Evolutionary conservation across 2,329 filamentous ascomycete species (phyloP).

Genomic region (Penicillium occitanis): DNA sequence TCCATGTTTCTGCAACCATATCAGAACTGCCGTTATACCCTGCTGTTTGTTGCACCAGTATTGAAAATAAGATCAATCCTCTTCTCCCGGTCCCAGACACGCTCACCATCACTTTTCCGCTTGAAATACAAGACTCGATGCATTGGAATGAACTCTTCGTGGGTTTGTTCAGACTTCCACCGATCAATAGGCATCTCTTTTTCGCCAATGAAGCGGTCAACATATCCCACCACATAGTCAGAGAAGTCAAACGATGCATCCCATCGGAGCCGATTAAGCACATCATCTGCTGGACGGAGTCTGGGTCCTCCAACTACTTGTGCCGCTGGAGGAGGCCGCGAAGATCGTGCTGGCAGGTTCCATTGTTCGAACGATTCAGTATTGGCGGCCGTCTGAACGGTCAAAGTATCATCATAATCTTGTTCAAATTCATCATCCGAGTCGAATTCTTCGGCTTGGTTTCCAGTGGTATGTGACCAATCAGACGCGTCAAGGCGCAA

Average conservation of each 20-base stretch:
- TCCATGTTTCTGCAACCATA: too few species aligned
- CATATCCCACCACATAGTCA: slow-evolving; percentile 54
- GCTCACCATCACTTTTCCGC: slow-evolving; percentile 37
- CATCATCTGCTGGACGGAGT: slow-evolving; percentile 34
- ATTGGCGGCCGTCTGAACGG: not conserved
- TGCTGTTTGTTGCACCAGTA: slow-evolving; percentile 33
- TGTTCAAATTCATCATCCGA: slow-evolving; percentile 14
- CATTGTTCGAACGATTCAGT: not conserved
- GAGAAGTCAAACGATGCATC: slow-evolving; percentile 46
- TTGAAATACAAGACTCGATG: slow-evolving; percentile 56
- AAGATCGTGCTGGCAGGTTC: not conserved
- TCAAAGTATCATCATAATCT: not conserved
- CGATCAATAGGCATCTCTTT: slow-evolving; percentile 49
- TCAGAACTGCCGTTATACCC: not conserved
- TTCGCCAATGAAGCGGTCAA: slow-evolving; percentile 54
- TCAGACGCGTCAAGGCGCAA: slow-evolving; percentile 21
- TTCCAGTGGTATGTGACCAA: not conserved
- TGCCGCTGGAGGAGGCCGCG: not conserved
- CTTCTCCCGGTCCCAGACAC: slow-evolving; percentile 53
- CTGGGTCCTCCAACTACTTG: slow-evolving; percentile 11
- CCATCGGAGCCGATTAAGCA: slow-evolving; percentile 53
- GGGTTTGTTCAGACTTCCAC: slow-evolving; percentile 56
- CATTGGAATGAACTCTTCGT: slow-evolving; percentile 58
- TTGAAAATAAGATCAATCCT: slow-evolving; percentile 51
- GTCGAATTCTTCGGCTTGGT: slow-evolving; percentile 6